phyloP scores from a whole-genome alignment of 306 rosid genomes.

The Abrus precatorius region DNA sequence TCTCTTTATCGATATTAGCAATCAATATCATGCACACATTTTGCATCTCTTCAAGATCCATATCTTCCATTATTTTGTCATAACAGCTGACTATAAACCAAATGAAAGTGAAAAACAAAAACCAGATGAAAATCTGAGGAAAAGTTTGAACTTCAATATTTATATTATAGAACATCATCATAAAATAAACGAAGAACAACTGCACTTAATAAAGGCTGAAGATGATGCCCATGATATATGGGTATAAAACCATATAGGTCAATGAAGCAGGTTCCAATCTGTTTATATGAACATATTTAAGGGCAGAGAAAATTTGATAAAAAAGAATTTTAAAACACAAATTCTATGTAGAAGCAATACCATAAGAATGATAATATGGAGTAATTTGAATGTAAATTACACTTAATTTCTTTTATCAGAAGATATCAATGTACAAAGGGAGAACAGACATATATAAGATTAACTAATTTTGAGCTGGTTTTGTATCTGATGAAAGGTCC shows the following conservation, averaged over 20 bases:
- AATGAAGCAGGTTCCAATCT: slow-evolving; percentile 12
- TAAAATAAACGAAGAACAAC: slow-evolving; percentile 17
- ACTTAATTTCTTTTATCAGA: no score
- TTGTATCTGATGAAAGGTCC: no score
- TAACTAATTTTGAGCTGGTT: no score
- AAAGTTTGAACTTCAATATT: neutral
- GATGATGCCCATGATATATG: slow-evolving; percentile 2
- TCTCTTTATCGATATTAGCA: slow-evolving; percentile 72
- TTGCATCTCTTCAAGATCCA: slow-evolving; percentile 59
- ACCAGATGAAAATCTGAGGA: slow-evolving; percentile 6
- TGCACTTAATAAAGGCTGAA: slow-evolving; percentile 9
- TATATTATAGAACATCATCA: slow-evolving; percentile 6
- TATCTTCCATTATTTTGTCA: slow-evolving; percentile 57
- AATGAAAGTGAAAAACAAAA: slow-evolving; percentile 11
- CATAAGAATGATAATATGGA: neutral
- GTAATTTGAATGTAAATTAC: no score
- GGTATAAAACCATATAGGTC: neutral
- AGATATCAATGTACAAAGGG: no score
- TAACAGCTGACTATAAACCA: slow-evolving; percentile 22
- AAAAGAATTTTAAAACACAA: neutral
- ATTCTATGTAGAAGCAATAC: neutral
- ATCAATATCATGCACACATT: slow-evolving; percentile 60
- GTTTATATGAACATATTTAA: neutral
- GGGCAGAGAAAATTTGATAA: slow-evolving; percentile 1
- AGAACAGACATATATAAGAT: no score